Percentiles rank a stretch among this genome's conserved stretches.
These are phyloP conservation scores for Tubosaeta sp. DNA, from an alignment of 768 basidiomycete genomes.

Conservation along the genomic window DNA sequence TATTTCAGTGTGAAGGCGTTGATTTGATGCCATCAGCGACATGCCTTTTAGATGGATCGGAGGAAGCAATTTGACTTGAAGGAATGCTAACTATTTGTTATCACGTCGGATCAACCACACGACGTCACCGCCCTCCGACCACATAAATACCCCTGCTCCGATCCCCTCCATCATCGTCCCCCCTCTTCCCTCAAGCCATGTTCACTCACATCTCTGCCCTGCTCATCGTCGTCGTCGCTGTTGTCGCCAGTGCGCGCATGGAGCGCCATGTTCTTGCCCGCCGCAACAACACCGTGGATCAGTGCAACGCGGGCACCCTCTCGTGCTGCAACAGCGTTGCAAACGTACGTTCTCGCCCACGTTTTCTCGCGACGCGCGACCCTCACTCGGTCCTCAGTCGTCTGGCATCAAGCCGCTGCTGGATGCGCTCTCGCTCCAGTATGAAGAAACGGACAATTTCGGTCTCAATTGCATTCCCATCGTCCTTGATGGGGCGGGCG, in stretches of 20 bases:
- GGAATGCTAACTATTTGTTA: constrained; percentile 5
- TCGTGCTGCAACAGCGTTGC: constrained; percentile 18
- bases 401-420: constrained; percentile 1
- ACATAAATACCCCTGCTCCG: constrained; percentile 21
- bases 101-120: no score
- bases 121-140: constrained; percentile 13
- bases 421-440: constrained; percentile 6
- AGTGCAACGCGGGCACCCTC: constrained; percentile 19
- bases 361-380: background rate
- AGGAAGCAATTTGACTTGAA: background rate
- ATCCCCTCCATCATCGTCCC: background rate
- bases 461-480: constrained; percentile 25
- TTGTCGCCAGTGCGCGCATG: constrained; percentile 22
- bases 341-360: constrained; percentile 15
- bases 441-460: constrained; percentile 17
- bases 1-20: no score
- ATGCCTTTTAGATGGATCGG: background rate
- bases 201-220: constrained; percentile 19
- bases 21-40: background rate
- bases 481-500: constrained; percentile 15
- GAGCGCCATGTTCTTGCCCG: constrained; percentile 15
- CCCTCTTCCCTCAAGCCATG: constrained; percentile 11
- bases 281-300: background rate
- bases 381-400: constrained; percentile 8
- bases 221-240: constrained; percentile 14